Evolutionary conservation across 23 red algal genomes (phyloP).

Genomic region (Gracilaria gracilis): DNA sequence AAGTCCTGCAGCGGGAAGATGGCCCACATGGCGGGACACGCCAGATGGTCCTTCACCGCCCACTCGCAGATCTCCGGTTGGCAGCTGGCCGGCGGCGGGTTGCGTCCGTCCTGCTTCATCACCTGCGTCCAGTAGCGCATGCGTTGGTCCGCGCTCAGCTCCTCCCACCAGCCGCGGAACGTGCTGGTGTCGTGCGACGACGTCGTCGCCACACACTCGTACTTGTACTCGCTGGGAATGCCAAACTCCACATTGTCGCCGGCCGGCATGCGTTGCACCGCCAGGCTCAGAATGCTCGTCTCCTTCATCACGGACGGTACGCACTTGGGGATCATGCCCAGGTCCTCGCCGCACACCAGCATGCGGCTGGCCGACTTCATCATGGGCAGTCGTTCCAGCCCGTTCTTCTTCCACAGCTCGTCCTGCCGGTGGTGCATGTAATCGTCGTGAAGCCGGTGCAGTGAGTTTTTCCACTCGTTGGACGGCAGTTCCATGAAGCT

Average conservation of each 20-base stretch:
- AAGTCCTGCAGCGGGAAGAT: slow-evolving; percentile 94
- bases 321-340: slow-evolving; percentile 84
- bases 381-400: slow-evolving; percentile 84
- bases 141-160: slow-evolving; percentile 48
- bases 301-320: slow-evolving; percentile 86
- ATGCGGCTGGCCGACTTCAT: slow-evolving; percentile 88
- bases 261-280: slow-evolving; percentile 93
- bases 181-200: slow-evolving; percentile 95
- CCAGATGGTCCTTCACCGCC: slow-evolving; percentile 75
- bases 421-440: slow-evolving; percentile 96
- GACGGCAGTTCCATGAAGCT: slow-evolving; percentile 76
- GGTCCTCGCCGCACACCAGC: slow-evolving; percentile 93
- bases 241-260: slow-evolving; percentile 67
- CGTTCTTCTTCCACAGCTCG: slow-evolving; percentile 85
- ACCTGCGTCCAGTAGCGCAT: slow-evolving; percentile 76
- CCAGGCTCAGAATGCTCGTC: slow-evolving; percentile 80
- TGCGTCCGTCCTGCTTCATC: slow-evolving; percentile 50
- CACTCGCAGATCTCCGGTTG: slow-evolving; percentile 70
- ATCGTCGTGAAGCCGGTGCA: slow-evolving; percentile 85
- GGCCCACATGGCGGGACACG: slow-evolving; percentile 84
- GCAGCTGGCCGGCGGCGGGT: slow-evolving; percentile 53
- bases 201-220: slow-evolving; percentile 85
- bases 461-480: slow-evolving; percentile 76
- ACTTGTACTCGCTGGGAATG: slow-evolving; percentile 76
- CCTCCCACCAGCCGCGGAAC: slow-evolving; percentile 98